Evolutionary conservation across 768 basidiomycete species (phyloP).

Genomic region (Boletus tomentosulus): DNA sequence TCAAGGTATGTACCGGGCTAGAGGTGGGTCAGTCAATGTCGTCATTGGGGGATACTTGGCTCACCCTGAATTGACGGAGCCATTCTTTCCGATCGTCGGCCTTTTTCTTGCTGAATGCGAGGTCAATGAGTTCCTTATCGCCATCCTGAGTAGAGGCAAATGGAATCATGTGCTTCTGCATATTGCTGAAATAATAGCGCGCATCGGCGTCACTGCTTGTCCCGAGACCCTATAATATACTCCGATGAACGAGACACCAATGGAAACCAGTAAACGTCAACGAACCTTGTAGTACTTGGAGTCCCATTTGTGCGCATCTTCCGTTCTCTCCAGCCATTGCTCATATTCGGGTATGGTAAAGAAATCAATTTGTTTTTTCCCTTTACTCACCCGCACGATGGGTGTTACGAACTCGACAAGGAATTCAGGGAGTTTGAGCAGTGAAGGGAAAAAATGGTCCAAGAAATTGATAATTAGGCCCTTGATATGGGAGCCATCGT

Average conservation of each 20-base stretch:
- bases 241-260: constrained; percentile 1
- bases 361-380: constrained; percentile 76
- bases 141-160: constrained; percentile 78
- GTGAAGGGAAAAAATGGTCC: constrained; percentile 94
- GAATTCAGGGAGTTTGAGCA: constrained; percentile 87
- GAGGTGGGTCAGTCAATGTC: constrained; percentile 3
- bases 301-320: constrained; percentile 76
- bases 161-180: constrained; percentile 92
- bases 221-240: constrained; percentile 78
- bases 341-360: constrained; percentile 98
- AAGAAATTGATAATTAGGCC: constrained; percentile 98
- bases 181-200: constrained; percentile 87
- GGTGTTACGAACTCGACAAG: constrained; percentile 98
- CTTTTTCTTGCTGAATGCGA: constrained; percentile 99
- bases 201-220: constrained; percentile 89
- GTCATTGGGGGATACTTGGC: background rate
- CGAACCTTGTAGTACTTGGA: constrained; percentile 96
- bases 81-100: constrained; percentile 98
- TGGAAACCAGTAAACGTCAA: background rate
- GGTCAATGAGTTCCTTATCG: constrained; percentile 87
- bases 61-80: constrained; percentile 87
- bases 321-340: constrained; percentile 79
- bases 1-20: constrained; percentile 93
- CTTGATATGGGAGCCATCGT: constrained; percentile 99
- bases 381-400: constrained; percentile 90